These are phyloP conservation scores for Rhodosporidiobolus odoratus DNA, from an alignment of 768 basidiomycete genomes.

Conservation along the genomic window DNA sequence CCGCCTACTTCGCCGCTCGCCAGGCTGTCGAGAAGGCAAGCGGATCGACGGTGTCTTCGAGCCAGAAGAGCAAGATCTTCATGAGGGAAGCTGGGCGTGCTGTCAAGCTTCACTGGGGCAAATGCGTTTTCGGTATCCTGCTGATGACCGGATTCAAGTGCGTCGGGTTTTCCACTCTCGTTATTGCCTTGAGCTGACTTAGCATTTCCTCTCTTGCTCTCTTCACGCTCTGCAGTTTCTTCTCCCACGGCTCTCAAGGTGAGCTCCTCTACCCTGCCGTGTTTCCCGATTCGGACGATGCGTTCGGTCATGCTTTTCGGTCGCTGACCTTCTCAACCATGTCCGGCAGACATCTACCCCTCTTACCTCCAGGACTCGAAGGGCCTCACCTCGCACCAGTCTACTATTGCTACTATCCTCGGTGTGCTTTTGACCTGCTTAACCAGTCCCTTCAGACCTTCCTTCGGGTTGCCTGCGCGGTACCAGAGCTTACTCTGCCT, in stretches of 20 bases:
- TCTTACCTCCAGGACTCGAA: constrained; percentile 25
- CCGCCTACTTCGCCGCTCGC: constrained; percentile 58
- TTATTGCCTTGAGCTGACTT: neutral
- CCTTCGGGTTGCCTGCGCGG: too few relatives aligned
- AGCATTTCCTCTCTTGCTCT: constrained; percentile 45
- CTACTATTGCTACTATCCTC: constrained; percentile 39
- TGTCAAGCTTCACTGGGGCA: constrained; percentile 64
- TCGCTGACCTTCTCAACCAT: neutral
- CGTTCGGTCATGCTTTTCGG: neutral
- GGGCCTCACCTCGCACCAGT: constrained; percentile 26
- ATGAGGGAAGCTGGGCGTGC: constrained; percentile 62
- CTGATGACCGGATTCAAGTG: constrained; percentile 35
- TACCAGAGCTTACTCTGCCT: too few relatives aligned
- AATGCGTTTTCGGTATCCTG: constrained; percentile 63
- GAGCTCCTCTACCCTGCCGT: constrained; percentile 27
- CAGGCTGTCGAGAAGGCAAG: constrained; percentile 49
- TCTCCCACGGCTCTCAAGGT: constrained; percentile 62
- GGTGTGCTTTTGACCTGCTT: too few relatives aligned
- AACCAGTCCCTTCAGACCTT: too few relatives aligned
- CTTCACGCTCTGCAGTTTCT: constrained; percentile 59
- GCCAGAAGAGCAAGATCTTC: constrained; percentile 61
- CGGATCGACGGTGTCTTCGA: constrained; percentile 45
- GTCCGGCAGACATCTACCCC: neutral
- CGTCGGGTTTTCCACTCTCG: too few relatives aligned
- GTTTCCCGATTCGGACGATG: neutral